These are phyloP conservation scores for Cruciata laevipes DNA, from an alignment of 257 asterid species.

Conservation along the genomic window DNA sequence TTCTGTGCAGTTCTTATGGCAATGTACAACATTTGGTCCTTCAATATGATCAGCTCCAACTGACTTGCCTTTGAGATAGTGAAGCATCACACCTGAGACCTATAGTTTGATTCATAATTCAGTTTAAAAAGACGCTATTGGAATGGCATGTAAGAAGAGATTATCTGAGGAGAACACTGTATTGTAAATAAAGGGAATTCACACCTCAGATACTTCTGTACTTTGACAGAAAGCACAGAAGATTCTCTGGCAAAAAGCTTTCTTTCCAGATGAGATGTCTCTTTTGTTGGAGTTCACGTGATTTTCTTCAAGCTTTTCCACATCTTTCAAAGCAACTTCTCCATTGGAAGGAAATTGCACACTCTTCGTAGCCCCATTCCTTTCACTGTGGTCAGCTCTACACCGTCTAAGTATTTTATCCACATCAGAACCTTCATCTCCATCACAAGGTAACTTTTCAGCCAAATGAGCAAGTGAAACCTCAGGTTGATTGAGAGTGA, in stretches of 20 bases:
- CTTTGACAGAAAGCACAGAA: constrained; percentile 78
- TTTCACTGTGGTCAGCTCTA: constrained; percentile 12
- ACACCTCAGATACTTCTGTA: constrained; percentile 69
- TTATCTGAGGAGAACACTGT: neutral
- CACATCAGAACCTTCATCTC: constrained; percentile 21
- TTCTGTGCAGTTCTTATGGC: constrained; percentile 75
- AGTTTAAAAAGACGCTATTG: neutral
- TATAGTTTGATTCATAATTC: constrained; percentile 19
- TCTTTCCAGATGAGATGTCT: constrained; percentile 23
- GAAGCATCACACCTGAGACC: constrained; percentile 77
- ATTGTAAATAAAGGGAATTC: neutral
- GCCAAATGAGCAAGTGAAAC: constrained; percentile 20
- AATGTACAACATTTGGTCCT: constrained; percentile 40
- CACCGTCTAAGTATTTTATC: constrained; percentile 17
- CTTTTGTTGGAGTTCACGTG: constrained; percentile 12
- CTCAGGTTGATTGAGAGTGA: constrained; percentile 22
- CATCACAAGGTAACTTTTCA: constrained; percentile 24
- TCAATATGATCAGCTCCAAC: constrained; percentile 28
- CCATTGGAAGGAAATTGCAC: constrained; percentile 32
- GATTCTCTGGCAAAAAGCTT: constrained; percentile 16
- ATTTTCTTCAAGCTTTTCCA: constrained; percentile 15
- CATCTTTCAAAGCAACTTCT: constrained; percentile 19
- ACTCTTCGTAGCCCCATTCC: constrained; percentile 30
- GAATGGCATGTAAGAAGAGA: neutral
- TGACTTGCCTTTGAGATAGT: constrained; percentile 57